Percentiles rank a stretch among this genome's conserved stretches.
These are phyloP conservation scores for Parietaria judaica DNA, from an alignment of 306 rosid genomes.

Conservation along the genomic window DNA sequence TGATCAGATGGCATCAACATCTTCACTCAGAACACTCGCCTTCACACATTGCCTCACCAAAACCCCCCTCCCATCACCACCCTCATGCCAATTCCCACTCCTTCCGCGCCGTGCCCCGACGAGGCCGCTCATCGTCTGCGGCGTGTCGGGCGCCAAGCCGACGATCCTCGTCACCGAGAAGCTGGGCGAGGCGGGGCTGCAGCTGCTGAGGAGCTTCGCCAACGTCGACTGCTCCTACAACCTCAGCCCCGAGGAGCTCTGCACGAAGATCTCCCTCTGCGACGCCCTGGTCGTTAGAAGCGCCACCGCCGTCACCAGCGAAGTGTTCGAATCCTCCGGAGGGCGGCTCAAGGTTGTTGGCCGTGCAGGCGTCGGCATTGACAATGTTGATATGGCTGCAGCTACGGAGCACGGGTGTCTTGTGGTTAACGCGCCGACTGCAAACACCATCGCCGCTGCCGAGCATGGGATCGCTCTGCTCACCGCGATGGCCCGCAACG, in stretches of 20 bases:
- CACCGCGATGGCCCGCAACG: conserved; percentile 57
- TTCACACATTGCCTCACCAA: conserved; percentile 4
- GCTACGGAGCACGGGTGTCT: conserved; percentile 66
- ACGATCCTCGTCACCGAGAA: conserved; percentile 16
- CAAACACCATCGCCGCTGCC: conserved; percentile 62
- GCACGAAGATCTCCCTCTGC: conserved; percentile 61
- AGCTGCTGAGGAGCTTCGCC: conserved; percentile 11
- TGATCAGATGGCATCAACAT: conserved; percentile 13
- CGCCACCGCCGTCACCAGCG: conserved; percentile 51
- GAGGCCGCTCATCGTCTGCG: not conserved
- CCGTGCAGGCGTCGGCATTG: conserved; percentile 70
- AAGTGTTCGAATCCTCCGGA: conserved; percentile 50
- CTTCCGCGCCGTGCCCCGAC: not conserved
- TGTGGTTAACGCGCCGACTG: conserved; percentile 66
- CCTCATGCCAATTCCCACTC: conserved; percentile 5
- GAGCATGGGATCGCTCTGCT: conserved; percentile 65
- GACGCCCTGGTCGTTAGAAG: conserved; percentile 57
- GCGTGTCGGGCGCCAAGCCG: conserved; percentile 13
- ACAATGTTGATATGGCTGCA: conserved; percentile 64
- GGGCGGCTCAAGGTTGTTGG: conserved; percentile 64
- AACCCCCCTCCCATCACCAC: conserved; percentile 6
- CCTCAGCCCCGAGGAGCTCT: conserved; percentile 40
- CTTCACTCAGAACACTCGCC: conserved; percentile 3
- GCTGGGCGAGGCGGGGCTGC: conserved; percentile 16
- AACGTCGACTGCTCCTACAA: conserved; percentile 17